phyloP scores from a whole-genome alignment of 495 filamentous ascomycete species.

The Amniculicola lignicola region DNA sequence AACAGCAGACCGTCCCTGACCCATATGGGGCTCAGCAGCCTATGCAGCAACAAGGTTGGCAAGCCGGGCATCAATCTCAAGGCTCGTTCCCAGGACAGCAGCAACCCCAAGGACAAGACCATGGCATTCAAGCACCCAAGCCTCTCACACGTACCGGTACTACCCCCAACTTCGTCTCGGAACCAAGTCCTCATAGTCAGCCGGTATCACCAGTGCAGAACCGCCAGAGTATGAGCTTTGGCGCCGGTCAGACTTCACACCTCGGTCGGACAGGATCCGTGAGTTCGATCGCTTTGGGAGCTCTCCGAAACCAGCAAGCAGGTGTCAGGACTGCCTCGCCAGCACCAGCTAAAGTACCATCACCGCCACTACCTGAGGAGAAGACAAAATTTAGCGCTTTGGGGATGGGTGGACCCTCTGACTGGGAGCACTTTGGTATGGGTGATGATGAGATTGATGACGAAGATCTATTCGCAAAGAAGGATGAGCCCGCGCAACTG shows the following conservation, averaged over 20 bases:
- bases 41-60: conserved; percentile 19
- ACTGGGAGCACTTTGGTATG: conserved; percentile 55
- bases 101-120: conserved; percentile 21
- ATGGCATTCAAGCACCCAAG: conserved; percentile 30
- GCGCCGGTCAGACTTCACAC: neutral
- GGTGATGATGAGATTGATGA: conserved; percentile 32
- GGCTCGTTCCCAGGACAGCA: conserved; percentile 5
- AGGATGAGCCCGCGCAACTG: conserved; percentile 17
- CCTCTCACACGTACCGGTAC: conserved; percentile 25
- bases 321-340: conserved; percentile 6
- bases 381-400: conserved; percentile 45
- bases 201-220: conserved; percentile 30
- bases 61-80: conserved; percentile 18
- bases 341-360: conserved; percentile 3
- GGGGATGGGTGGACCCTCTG: conserved; percentile 55
- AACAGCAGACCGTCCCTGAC: conserved; percentile 8
- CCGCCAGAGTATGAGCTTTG: conserved; percentile 26
- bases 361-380: conserved; percentile 11
- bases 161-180: conserved; percentile 18
- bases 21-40: conserved; percentile 5
- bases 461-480: conserved; percentile 24
- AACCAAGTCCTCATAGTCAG: conserved; percentile 22
- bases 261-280: conserved; percentile 27
- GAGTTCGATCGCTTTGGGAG: conserved; percentile 29
- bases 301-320: conserved; percentile 3